Conservation (phyloP, 2,329 filamentous ascomycete species). For the Aspergillus udagawae region DNA sequence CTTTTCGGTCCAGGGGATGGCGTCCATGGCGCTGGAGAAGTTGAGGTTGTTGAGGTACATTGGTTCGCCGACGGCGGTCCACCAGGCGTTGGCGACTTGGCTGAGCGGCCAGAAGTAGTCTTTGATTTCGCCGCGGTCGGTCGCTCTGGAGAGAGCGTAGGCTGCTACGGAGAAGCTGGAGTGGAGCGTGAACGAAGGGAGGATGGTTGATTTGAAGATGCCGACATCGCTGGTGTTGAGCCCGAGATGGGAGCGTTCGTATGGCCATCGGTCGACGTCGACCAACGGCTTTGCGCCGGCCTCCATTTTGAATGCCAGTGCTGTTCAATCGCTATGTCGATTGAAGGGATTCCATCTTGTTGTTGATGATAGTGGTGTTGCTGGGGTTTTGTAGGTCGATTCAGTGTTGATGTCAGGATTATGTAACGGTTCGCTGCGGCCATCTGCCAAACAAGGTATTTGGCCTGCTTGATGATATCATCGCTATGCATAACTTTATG, state of each 20-base stretch:
- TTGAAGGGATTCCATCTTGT: neutral
- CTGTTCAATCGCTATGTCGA: neutral
- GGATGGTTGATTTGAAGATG: slow-evolving; percentile 50
- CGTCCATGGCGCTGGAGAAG: slow-evolving; percentile 43
- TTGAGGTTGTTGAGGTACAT: slow-evolving; percentile 46
- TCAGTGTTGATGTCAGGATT: slow-evolving; percentile 18
- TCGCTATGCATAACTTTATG: neutral
- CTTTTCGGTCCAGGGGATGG: slow-evolving; percentile 52
- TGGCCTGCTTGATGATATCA: neutral
- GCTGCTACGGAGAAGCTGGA: slow-evolving; percentile 50
- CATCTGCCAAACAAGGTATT: neutral
- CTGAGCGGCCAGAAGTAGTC: slow-evolving; percentile 57
- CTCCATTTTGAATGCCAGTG: slow-evolving; percentile 9
- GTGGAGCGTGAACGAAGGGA: slow-evolving; percentile 54
- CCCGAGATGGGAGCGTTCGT: neutral
- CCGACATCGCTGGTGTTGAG: slow-evolving; percentile 38
- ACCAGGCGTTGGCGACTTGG: slow-evolving; percentile 58
- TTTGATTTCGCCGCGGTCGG: slow-evolving; percentile 56
- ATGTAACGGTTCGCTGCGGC: slow-evolving; percentile 9
- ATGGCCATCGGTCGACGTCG: slow-evolving; percentile 4
- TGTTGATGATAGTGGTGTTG: neutral
- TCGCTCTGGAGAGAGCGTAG: slow-evolving; percentile 50
- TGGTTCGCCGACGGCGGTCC: slow-evolving; percentile 54
- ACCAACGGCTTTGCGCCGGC: slow-evolving; percentile 6
- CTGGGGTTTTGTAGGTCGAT: neutral